Evolutionary conservation across 2,329 filamentous ascomycete genomes (phyloP).

Genomic region (Xylariales sp.): DNA sequence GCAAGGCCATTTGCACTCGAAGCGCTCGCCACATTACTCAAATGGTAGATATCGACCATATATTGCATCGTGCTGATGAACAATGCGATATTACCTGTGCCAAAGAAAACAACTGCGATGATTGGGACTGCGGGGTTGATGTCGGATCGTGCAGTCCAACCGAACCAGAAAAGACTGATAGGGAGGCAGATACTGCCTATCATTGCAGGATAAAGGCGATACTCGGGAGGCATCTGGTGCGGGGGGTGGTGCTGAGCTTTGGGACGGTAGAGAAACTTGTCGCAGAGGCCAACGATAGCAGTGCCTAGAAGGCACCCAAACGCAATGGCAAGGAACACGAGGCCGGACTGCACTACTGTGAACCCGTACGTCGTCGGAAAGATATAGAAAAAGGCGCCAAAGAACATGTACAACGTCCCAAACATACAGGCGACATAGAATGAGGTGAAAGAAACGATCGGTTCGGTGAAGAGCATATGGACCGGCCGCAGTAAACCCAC

Average conservation of each 20-base stretch:
- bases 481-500: conserved; percentile 45
- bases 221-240: conserved; percentile 43
- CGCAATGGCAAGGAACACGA: conserved; percentile 42
- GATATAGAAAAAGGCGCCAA: conserved; percentile 45
- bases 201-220: conserved; percentile 56
- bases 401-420: conserved; percentile 49
- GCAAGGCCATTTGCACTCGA: conserved; percentile 55
- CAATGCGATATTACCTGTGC: conserved; percentile 55
- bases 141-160: conserved; percentile 45
- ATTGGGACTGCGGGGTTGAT: conserved; percentile 47
- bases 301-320: conserved; percentile 41
- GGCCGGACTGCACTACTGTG: conserved; percentile 33
- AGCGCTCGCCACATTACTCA: conserved; percentile 51
- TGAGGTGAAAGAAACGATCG: conserved; percentile 54
- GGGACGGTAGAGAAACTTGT: conserved; percentile 36
- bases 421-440: conserved; percentile 48
- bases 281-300: conserved; percentile 35
- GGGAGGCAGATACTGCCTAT: conserved; percentile 50
- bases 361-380: conserved; percentile 43
- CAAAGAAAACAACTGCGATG: conserved; percentile 50
- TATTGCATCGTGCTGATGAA: conserved; percentile 40
- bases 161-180: conserved; percentile 55
- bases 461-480: conserved; percentile 57
- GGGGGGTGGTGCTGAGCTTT: conserved; percentile 28
- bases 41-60: conserved; percentile 35